A percentile compares a stretch with the other conserved stretches of the same genome.
Evolutionary conservation across 2,329 filamentous ascomycete species (phyloP).

Genomic region (Davidsoniella australis): DNA sequence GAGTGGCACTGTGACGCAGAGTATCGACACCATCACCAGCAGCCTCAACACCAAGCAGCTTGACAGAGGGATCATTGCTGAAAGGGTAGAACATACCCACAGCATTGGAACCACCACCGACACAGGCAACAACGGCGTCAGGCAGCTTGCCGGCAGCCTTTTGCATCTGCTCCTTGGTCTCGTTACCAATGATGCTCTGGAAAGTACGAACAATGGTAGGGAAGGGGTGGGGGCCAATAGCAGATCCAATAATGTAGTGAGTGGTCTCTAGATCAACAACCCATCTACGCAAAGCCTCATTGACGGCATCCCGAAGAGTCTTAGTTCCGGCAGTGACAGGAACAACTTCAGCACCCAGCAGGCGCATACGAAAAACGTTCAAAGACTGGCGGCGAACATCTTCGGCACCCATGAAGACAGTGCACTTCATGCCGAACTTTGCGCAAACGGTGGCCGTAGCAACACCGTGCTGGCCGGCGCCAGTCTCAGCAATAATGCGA

Average conservation of each 20-base stretch:
- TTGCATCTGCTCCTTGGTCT: conserved; percentile 85
- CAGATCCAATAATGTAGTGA: conserved; percentile 95
- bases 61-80: conserved; percentile 65
- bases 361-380: conserved; percentile 96
- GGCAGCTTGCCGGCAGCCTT: conserved; percentile 74
- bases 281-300: conserved; percentile 89
- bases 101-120: conserved; percentile 88
- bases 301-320: conserved; percentile 75
- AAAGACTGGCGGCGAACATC: conserved; percentile 90
- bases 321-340: conserved; percentile 81
- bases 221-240: conserved; percentile 95
- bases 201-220: conserved; percentile 94
- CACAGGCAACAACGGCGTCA: conserved; percentile 90
- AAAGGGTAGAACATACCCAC: conserved; percentile 98
- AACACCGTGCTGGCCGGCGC: conserved; percentile 93
- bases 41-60: conserved; percentile 84
- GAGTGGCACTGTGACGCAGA: conserved; percentile 66
- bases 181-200: conserved; percentile 88
- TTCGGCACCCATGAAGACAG: conserved; percentile 88
- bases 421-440: conserved; percentile 96
- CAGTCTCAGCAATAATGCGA: conserved; percentile 94
- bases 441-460: conserved; percentile 94
- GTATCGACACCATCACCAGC: conserved; percentile 88
- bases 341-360: conserved; percentile 82
- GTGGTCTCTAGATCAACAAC: conserved; percentile 83